Evolutionary conservation across 2,329 filamentous ascomycete genomes (phyloP).

Genomic region (Daldinia sp.): DNA sequence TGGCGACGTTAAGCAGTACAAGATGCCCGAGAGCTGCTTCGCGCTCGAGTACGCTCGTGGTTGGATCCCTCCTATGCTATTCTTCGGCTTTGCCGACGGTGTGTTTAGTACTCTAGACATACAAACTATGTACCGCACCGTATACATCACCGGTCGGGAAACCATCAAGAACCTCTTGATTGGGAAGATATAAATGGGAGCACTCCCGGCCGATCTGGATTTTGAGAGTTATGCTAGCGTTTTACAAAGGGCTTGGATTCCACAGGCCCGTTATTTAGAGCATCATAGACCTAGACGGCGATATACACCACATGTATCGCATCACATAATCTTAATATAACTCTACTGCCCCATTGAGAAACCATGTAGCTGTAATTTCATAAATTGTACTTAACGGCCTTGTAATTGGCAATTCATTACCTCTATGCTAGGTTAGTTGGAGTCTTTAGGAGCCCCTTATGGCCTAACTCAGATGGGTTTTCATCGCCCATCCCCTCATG

Average conservation of each 20-base stretch:
- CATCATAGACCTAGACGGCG: constrained; percentile 18
- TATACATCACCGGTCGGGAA: constrained; percentile 74
- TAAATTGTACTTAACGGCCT: too few relatives aligned
- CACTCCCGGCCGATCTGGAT: background rate
- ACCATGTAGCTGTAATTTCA: too few relatives aligned
- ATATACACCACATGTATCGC: constrained; percentile 5
- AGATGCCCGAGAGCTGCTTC: constrained; percentile 79
- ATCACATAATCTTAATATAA: constrained; percentile 23
- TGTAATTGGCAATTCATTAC: too few relatives aligned
- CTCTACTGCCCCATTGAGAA: background rate
- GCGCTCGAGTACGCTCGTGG: constrained; percentile 85
- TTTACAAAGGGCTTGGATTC: background rate
- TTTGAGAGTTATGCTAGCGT: background rate
- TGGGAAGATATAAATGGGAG: constrained; percentile 70
- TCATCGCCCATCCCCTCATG: background rate
- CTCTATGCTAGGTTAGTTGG: background rate
- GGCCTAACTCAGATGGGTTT: background rate
- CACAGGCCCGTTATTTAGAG: constrained; percentile 10
- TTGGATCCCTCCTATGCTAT: constrained; percentile 93
- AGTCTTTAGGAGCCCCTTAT: background rate
- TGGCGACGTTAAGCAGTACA: constrained; percentile 82
- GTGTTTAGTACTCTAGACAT: constrained; percentile 84
- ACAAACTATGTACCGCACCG: constrained; percentile 84
- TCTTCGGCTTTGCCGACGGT: constrained; percentile 86
- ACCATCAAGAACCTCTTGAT: constrained; percentile 77